Percentiles rank a stretch among this genome's conserved stretches.
phyloP scores from a whole-genome alignment of 164 flowering plant genomes.

The Platanus orientalis region DNA sequence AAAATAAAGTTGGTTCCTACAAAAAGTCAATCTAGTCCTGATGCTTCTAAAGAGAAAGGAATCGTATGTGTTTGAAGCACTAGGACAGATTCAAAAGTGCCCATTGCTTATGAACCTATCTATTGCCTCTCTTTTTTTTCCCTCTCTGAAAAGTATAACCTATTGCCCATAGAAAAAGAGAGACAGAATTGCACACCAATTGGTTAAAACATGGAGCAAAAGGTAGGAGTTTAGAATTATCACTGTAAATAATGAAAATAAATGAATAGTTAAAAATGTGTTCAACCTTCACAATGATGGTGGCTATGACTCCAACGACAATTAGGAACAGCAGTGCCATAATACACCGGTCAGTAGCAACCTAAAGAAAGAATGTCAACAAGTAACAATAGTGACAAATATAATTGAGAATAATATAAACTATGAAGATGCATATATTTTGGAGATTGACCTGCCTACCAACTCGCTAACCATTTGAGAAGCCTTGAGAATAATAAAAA shows the following conservation, averaged over 20 bases:
- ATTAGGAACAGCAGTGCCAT: slow-evolving; percentile 77
- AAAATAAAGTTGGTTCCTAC: no score
- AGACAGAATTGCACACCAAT: no score
- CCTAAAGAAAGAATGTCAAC: slow-evolving; percentile 31
- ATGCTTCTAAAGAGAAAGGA: no score
- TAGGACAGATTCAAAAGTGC: no score
- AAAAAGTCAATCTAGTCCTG: no score
- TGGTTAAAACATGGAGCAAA: no score
- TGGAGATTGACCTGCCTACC: slow-evolving; percentile 33
- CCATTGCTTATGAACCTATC: no score
- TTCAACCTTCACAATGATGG: slow-evolving; percentile 88
- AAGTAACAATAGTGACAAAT: slow-evolving; percentile 3
- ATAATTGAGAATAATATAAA: background rate
- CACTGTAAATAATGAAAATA: background rate
- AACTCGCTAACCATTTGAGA: slow-evolving; percentile 42
- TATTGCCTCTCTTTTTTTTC: no score
- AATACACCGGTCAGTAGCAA: slow-evolving; percentile 90
- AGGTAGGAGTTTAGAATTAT: no score
- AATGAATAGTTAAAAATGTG: background rate
- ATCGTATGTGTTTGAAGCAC: no score
- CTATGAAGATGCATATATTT: background rate
- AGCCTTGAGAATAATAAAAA: background rate
- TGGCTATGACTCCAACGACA: slow-evolving; percentile 76
- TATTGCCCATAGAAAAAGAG: no score
- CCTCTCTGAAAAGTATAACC: no score